Conservation (phyloP, 2,329 filamentous ascomycete genomes). For the Diaporthe humulicola region DNA sequence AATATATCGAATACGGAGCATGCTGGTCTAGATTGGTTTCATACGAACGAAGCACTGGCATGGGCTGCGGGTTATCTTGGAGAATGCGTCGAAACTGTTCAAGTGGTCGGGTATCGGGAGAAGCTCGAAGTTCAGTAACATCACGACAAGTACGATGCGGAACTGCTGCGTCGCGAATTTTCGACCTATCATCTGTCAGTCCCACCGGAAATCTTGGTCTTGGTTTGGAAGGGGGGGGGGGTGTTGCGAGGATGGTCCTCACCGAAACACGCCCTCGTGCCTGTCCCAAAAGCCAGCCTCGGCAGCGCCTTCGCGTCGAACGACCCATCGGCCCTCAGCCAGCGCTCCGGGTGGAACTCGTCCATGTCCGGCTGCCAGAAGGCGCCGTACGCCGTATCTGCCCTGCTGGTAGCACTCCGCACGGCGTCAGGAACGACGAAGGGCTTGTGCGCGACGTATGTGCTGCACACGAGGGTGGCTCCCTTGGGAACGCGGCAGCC, state of each 20-base stretch:
- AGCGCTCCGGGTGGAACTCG: conserved; percentile 31
- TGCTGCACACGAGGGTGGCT: conserved; percentile 35
- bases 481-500: conserved; percentile 29
- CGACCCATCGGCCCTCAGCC: conserved; percentile 24
- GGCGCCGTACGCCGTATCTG: conserved; percentile 17
- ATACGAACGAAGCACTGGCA: conserved; percentile 36
- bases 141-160: conserved; percentile 42
- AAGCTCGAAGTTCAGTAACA: conserved; percentile 44
- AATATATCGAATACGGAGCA: neutral
- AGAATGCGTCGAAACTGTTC: conserved; percentile 26
- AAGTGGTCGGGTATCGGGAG: conserved; percentile 39
- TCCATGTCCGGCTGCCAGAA: conserved; percentile 33
- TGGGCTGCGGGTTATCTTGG: conserved; percentile 27
- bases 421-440: conserved; percentile 30
- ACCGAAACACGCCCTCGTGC: conserved; percentile 29
- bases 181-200: conserved; percentile 38
- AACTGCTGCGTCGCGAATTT: conserved; percentile 44
- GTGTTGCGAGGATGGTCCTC: neutral
- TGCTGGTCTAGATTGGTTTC: neutral
- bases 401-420: conserved; percentile 24
- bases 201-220: neutral
- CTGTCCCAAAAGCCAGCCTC: conserved; percentile 20
- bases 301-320: conserved; percentile 38
- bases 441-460: conserved; percentile 33
- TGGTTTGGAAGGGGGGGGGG: too few relatives aligned